phyloP scores from a whole-genome alignment of 2,329 filamentous ascomycete genomes.

The Ploettnerulaceae sp. region DNA sequence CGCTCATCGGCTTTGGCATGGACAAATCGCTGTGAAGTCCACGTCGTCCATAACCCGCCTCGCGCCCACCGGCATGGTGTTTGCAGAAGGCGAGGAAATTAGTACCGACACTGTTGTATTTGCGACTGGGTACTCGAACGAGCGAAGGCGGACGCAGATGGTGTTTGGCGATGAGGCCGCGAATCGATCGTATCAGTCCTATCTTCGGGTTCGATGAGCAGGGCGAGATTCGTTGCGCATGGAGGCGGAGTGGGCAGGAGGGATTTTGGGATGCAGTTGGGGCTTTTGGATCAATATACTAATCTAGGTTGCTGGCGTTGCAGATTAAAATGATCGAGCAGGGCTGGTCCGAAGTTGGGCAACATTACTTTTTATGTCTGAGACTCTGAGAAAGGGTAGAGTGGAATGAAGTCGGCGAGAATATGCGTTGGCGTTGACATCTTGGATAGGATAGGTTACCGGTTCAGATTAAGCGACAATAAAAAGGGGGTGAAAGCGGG shows the following conservation, averaged over 20 bases:
- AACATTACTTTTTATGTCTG: too few species aligned
- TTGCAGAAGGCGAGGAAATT: constrained; percentile 42
- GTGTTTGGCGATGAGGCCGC: constrained; percentile 46
- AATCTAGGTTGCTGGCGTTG: constrained; percentile 42
- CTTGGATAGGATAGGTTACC: too few species aligned
- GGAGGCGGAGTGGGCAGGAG: constrained; percentile 28
- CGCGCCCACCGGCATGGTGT: constrained; percentile 32
- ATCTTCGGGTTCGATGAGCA: constrained; percentile 44
- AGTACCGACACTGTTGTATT: constrained; percentile 47
- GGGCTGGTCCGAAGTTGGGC: too few species aligned
- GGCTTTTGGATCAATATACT: constrained; percentile 41
- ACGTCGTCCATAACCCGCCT: constrained; percentile 42
- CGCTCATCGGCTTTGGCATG: constrained; percentile 46
- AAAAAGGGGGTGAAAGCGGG: too few species aligned
- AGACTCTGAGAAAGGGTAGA: too few species aligned
- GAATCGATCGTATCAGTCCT: constrained; percentile 41
- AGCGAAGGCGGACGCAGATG: constrained; percentile 43
- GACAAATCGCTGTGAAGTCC: constrained; percentile 47
- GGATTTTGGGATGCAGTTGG: constrained; percentile 47
- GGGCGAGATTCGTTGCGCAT: constrained; percentile 41
- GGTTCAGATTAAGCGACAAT: too few species aligned
- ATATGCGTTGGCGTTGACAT: too few species aligned
- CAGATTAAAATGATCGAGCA: constrained; percentile 43
- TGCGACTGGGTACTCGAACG: constrained; percentile 46
- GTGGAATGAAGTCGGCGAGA: too few species aligned